Evolutionary conservation across 1,284 basidiomycete species (phyloP), one percentile per base, ranked within the genome.

Genomic region (Papiliotrema fonsecae): DNA sequence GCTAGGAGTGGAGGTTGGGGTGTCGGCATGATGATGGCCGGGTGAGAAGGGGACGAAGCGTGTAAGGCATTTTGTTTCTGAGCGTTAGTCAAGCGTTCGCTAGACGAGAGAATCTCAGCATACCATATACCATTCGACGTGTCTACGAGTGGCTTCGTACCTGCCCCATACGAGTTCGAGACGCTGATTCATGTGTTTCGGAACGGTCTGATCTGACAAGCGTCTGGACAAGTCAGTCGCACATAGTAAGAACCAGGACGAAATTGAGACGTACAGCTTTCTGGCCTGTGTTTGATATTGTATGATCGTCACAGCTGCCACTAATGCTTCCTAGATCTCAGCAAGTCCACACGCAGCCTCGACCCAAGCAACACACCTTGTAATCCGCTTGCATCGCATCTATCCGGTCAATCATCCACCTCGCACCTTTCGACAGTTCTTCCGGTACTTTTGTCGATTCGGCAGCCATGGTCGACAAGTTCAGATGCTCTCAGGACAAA

Each of bases 101-200:
- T n/a, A n/a, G n/a, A n/a, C n/a, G n/a, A n/a, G n/a, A n/a, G n/a
- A n/a, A n/a, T 14, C 35, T 25, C 28, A 26, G 42, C 57, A 14
- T 31, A 57, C 63, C 48, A 64, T 60, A 34, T 61, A 66, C 52
- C 54, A 55, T 41, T 64, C 64, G 37, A 66, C 51, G 28, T 64
- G 64, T 2, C 60, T 46, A 18, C 60, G 47, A 3, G 57, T 52
- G 21, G 55, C 42, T 10, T 64, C 56, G 50, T 66, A 66, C 39
- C 50, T 49, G 9, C 50, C 45, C 62, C 64, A 63, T n/a, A 56
- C 53, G 9, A 42, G 32, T 14, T 59, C 55, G 3, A 64, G 52
- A 11, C 55, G 51, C 22, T 49, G 34, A 26, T 51, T 49, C 28
- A 66, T 56, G 21, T 59, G 53, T 14, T 43, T 34, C 2, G 62